These are phyloP conservation scores for Litchi chinensis DNA, from an alignment of 345 rosid species.

Conservation along the genomic window DNA sequence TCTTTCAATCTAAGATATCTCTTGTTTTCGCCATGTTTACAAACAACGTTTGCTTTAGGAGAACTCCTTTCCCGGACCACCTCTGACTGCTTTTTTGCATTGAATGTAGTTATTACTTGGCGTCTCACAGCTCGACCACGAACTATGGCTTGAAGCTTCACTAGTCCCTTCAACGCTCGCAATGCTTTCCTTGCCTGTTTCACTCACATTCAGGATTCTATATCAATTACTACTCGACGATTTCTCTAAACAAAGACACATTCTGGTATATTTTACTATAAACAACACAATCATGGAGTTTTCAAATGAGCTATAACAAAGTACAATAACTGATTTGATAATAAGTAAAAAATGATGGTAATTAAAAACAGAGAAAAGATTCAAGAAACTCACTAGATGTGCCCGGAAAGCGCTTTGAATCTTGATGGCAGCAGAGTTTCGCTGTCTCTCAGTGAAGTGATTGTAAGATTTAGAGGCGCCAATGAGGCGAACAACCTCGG, in stretches of 20 bases:
- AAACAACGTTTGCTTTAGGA: conserved; percentile 11
- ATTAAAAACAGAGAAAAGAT: conserved; percentile 2
- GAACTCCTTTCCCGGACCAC: conserved; percentile 15
- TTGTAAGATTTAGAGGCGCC: conserved; percentile 41
- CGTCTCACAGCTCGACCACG: conserved; percentile 78
- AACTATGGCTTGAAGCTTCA: conserved; percentile 84
- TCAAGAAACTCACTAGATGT: conserved; percentile 60
- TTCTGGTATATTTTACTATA: not conserved
- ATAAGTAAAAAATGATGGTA: not conserved
- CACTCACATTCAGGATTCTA: conserved; percentile 18
- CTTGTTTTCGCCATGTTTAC: conserved; percentile 32
- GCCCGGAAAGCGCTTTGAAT: conserved; percentile 83
- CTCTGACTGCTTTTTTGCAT: conserved; percentile 27
- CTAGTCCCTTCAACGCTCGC: conserved; percentile 78
- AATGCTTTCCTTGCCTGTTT: conserved; percentile 91
- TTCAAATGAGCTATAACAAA: not conserved
- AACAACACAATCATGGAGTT: not conserved
- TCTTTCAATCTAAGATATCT: conserved; percentile 28
- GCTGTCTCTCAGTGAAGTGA: conserved; percentile 31
- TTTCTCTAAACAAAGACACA: not conserved
- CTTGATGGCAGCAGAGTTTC: conserved; percentile 57
- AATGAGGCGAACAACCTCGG: conserved; percentile 80
- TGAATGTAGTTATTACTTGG: conserved; percentile 28
- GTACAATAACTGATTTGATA: not conserved
- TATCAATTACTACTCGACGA: not conserved